Conservation (phyloP, 1,139 yeast species). For the Taiozyma onychis region DNA sequence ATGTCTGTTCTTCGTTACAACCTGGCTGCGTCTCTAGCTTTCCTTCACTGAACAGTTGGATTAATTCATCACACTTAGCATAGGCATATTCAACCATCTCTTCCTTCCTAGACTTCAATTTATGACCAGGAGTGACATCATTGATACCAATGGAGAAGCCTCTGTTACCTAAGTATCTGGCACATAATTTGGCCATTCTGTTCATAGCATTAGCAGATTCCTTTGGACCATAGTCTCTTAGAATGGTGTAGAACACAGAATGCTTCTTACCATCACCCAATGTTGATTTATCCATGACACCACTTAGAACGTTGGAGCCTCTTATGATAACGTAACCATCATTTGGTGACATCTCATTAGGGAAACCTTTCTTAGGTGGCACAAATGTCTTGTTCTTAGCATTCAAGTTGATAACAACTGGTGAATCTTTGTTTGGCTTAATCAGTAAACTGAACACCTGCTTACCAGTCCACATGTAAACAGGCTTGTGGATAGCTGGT, state of each 20-base stretch:
- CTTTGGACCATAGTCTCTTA: slow-evolving; percentile 91
- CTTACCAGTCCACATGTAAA: slow-evolving; percentile 92
- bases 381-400: slow-evolving; percentile 88
- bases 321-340: slow-evolving; percentile 91
- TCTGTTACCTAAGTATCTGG: slow-evolving; percentile 86
- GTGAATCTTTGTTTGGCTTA: slow-evolving; percentile 69
- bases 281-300: slow-evolving; percentile 95
- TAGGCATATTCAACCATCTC: slow-evolving; percentile 89
- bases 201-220: slow-evolving; percentile 97
- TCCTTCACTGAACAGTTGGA: slow-evolving; percentile 73
- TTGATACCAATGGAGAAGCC: slow-evolving; percentile 97
- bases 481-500: slow-evolving; percentile 89
- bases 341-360: slow-evolving; percentile 95
- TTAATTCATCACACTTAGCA: slow-evolving; percentile 85
- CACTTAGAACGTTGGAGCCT: slow-evolving; percentile 84
- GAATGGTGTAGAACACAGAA: slow-evolving; percentile 89
- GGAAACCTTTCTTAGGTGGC: slow-evolving; percentile 65
- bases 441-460: slow-evolving; percentile 88
- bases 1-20: slow-evolving; percentile 96
- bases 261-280: slow-evolving; percentile 98
- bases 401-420: slow-evolving; percentile 84
- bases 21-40: slow-evolving; percentile 98
- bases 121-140: slow-evolving; percentile 91
- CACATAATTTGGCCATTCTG: slow-evolving; percentile 97
- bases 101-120: slow-evolving; percentile 75